Percentiles rank a stretch among this genome's conserved stretches.
phyloP scores from a whole-genome alignment of 2,329 filamentous ascomycete species.

The Fusarium penzigii region DNA sequence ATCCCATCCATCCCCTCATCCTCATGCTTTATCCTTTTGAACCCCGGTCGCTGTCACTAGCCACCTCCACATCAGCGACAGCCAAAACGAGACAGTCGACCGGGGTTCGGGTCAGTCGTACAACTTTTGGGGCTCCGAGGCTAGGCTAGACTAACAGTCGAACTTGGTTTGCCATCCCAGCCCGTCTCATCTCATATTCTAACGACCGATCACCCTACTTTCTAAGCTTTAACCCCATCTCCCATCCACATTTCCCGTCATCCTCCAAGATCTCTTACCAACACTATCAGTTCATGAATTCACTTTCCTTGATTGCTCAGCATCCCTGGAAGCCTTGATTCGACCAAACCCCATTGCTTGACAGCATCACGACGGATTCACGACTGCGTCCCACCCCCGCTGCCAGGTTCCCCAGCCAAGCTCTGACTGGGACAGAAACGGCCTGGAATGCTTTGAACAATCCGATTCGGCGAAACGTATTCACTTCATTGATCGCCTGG shows the following conservation, averaged over 20 bases:
- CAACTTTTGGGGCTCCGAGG: slow-evolving; percentile 28
- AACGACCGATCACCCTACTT: slow-evolving; percentile 27
- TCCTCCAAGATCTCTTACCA: slow-evolving; percentile 17
- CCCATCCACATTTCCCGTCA: slow-evolving; percentile 15
- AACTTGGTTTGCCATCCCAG: slow-evolving; percentile 22
- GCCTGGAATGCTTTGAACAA: slow-evolving; percentile 8
- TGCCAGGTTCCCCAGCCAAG: not conserved
- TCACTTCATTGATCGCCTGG: not conserved
- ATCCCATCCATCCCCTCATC: too few relatives aligned
- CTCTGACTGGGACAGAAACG: slow-evolving; percentile 4
- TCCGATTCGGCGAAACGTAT: slow-evolving; percentile 1
- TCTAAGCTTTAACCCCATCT: slow-evolving; percentile 26
- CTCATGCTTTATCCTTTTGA: slow-evolving; percentile 28
- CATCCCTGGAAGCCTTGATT: too few relatives aligned
- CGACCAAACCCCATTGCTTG: too few relatives aligned
- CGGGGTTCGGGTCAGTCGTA: slow-evolving; percentile 31
- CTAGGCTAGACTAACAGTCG: slow-evolving; percentile 14
- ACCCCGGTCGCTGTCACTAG: slow-evolving; percentile 32
- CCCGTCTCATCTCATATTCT: slow-evolving; percentile 13
- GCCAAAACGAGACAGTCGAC: slow-evolving; percentile 31
- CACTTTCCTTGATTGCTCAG: too few relatives aligned
- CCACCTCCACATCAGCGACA: slow-evolving; percentile 34
- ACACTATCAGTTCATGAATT: not conserved
- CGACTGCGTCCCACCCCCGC: too few relatives aligned
- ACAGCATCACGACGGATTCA: too few relatives aligned